Evolutionary conservation across 2,329 filamentous ascomycete genomes (phyloP).

Genomic region (Coniochaeta prunicola): DNA sequence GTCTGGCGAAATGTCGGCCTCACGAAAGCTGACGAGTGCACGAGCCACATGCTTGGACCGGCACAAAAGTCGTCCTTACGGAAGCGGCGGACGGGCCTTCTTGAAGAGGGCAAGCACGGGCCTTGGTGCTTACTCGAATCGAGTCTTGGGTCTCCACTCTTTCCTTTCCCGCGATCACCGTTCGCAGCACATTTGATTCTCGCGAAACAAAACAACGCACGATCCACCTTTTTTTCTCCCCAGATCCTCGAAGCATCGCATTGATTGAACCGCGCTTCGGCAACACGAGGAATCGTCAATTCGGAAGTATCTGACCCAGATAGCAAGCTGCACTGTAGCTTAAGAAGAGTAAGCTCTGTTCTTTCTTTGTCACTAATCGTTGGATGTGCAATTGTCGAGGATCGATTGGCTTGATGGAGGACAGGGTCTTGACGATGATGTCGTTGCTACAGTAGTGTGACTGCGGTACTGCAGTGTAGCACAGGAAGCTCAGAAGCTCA

Average conservation of each 20-base stretch:
- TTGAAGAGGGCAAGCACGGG: background rate
- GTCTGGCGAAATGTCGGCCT: background rate
- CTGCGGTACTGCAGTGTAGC: background rate
- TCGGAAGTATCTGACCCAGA: background rate
- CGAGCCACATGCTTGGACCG: background rate
- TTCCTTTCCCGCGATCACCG: background rate
- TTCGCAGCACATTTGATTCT: background rate
- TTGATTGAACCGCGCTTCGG: background rate
- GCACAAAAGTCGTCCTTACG: background rate
- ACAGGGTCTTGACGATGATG: background rate
- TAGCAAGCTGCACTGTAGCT: background rate
- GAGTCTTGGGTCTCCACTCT: background rate
- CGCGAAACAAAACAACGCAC: background rate
- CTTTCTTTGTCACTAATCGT: background rate
- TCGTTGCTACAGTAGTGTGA: background rate
- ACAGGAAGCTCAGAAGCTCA: background rate
- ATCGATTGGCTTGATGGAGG: background rate
- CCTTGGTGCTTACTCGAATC: background rate
- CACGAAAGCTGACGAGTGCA: background rate
- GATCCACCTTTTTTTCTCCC: background rate
- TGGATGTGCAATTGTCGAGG: background rate
- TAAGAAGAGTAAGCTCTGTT: background rate
- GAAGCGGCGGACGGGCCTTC: background rate
- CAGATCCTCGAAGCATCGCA: background rate
- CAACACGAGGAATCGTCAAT: background rate